Evolutionary conservation across 306 rosid genomes (phyloP).

Genomic region (Inga leiocalycina): DNA sequence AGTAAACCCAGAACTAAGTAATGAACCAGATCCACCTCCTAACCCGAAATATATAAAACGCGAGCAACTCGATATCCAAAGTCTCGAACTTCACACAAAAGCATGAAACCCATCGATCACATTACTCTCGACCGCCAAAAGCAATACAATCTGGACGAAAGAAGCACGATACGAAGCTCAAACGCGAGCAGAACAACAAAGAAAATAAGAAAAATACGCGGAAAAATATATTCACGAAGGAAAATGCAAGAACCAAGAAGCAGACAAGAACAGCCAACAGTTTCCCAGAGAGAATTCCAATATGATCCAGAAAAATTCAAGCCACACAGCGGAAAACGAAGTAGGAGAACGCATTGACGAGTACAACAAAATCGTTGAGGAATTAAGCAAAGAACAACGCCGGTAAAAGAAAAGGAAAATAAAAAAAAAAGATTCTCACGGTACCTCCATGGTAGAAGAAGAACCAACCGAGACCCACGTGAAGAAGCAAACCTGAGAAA

Average conservation of each 20-base stretch:
- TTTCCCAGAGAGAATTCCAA: conserved; percentile 43
- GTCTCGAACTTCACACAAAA: conserved; percentile 40
- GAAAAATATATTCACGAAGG: background rate
- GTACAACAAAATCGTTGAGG: conserved; percentile 50
- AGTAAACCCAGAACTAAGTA: conserved; percentile 33
- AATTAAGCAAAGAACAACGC: conserved; percentile 34
- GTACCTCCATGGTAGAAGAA: conserved; percentile 53
- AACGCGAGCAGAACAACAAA: background rate
- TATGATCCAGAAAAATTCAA: conserved; percentile 64
- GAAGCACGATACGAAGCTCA: conserved; percentile 30
- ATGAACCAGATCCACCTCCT: conserved; percentile 60
- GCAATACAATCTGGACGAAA: conserved; percentile 35
- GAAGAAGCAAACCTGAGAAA: conserved; percentile 52
- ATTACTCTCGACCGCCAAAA: conserved; percentile 44
- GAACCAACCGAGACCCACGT: conserved; percentile 46
- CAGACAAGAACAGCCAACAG: conserved; percentile 35
- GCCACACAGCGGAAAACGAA: conserved; percentile 35
- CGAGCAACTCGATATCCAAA: conserved; percentile 34
- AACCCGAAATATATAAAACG: conserved; percentile 22
- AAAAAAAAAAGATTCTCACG: conserved; percentile 19
- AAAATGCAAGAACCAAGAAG: conserved; percentile 20
- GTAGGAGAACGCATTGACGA: conserved; percentile 34
- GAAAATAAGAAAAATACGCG: conserved; percentile 9
- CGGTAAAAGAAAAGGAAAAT: background rate
- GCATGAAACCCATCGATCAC: conserved; percentile 47